Evolutionary conservation across 2,329 filamentous ascomycete species (phyloP).

Genomic region (Beauveria sp.): DNA sequence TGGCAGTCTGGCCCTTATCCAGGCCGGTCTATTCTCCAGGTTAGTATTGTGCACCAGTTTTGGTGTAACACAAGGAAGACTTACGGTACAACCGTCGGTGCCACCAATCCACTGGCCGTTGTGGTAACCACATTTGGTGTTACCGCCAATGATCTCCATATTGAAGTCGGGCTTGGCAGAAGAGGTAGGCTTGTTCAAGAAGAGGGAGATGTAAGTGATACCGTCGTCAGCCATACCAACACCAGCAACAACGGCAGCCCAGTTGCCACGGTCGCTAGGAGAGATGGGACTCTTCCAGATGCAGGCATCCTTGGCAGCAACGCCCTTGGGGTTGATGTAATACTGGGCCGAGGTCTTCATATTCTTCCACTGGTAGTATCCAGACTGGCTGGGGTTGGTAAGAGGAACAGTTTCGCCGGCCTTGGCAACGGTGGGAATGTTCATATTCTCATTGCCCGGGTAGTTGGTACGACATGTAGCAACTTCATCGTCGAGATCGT

Average conservation of each 20-base stretch:
- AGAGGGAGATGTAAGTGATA: conserved; percentile 72
- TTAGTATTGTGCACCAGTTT: conserved; percentile 14
- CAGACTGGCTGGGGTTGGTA: conserved; percentile 64
- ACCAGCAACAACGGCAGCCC: conserved; percentile 78
- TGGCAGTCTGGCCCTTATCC: conserved; percentile 31
- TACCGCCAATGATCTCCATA: conserved; percentile 66
- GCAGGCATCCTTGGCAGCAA: conserved; percentile 61
- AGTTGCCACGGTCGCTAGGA: conserved; percentile 65
- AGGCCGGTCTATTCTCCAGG: conserved; percentile 33
- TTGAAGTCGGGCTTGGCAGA: conserved; percentile 65
- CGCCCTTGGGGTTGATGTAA: conserved; percentile 84
- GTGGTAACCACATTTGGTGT: conserved; percentile 54
- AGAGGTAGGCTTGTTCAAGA: conserved; percentile 75
- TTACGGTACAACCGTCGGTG: conserved; percentile 70
- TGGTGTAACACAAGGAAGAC: conserved; percentile 26
- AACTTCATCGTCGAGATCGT: conserved; percentile 59
- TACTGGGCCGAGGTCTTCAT: conserved; percentile 82
- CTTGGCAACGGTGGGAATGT: conserved; percentile 60
- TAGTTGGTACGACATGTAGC: conserved; percentile 93
- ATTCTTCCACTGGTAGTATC: conserved; percentile 73
- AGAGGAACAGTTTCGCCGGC: conserved; percentile 55
- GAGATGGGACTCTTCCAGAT: conserved; percentile 53
- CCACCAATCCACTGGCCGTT: conserved; percentile 55
- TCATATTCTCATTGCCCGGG: conserved; percentile 84
- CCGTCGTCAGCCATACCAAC: conserved; percentile 60